Percentiles rank a stretch among this genome's conserved stretches.
These are phyloP conservation scores for Trichoderma sp. DNA, from an alignment of 2,329 filamentous ascomycete species.

Conservation along the genomic window DNA sequence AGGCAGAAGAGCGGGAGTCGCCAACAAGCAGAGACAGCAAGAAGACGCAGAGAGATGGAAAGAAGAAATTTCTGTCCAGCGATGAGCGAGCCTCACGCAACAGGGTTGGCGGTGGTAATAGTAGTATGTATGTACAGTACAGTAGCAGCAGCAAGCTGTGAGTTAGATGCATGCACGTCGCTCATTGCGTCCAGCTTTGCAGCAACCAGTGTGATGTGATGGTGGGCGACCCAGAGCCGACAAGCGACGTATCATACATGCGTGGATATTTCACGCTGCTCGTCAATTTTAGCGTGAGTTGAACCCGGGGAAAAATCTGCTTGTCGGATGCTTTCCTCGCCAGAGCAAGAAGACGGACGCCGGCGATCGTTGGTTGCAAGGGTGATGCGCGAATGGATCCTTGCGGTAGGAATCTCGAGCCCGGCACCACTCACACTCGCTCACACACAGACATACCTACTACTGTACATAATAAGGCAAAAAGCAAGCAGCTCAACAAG, in stretches of 20 bases:
- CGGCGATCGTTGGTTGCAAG: background rate
- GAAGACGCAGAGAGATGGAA: background rate
- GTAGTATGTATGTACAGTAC: no score
- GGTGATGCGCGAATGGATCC: background rate
- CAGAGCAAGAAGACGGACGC: background rate
- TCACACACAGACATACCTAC: no score
- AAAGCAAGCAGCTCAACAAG: no score
- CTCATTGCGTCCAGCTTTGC: conserved; percentile 23
- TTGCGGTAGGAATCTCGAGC: background rate
- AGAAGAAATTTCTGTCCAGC: background rate
- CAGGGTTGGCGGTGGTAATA: background rate
- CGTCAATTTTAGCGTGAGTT: conserved; percentile 17
- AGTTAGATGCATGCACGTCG: conserved; percentile 26
- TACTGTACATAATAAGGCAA: no score
- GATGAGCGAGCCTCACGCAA: conserved; percentile 13
- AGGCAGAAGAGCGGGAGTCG: no score
- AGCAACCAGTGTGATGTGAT: conserved; percentile 1
- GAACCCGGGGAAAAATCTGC: conserved; percentile 21
- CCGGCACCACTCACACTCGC: background rate
- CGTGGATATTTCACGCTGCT: background rate
- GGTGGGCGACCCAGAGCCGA: conserved; percentile 14
- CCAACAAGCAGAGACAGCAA: background rate
- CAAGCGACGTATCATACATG: background rate
- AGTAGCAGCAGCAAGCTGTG: background rate
- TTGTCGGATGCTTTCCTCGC: background rate